Evolutionary conservation across 805 yeast species (phyloP), one percentile per base, ranked within the genome.

Genomic region (Jamesozyma hellenica): DNA sequence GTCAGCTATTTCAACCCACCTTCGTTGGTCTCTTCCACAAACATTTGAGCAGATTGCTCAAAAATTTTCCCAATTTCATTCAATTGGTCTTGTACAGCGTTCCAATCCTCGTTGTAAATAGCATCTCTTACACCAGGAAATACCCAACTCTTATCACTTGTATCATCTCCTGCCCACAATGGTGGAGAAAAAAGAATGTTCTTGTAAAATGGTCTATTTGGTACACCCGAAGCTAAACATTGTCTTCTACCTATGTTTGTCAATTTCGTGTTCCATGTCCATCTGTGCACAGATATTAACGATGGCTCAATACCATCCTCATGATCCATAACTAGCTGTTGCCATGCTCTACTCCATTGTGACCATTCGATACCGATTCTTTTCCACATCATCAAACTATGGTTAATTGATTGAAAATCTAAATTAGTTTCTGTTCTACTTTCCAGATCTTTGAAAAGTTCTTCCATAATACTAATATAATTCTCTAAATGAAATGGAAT

Each of bases 71-170:
- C 67, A 13, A 76, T 60, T 4, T 53, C 47, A 32, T 71, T 61
- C 8, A 81, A 56, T 45, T 78, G 77, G 2, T 55, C 46, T 44
- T 78, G 82, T 0, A 84, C 87, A 27, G 51, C 56, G 0, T 51
- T 62, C 67, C 74, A 72, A 43, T 77, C 72, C 0, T 66, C 64
- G 2, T 55, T 56, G 32, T 64, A 66, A 11, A 84, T 54, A 0
- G 75, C 77, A 53, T 87, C 95, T 44, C 94, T 69, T 2, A 87
- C 70, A 4, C 73, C 72, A 0, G 96, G 96, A 54, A 82, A 86
- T 2, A 82, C 69, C 60, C 78, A 76, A 33, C 41, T 39, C 6
- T 40, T 39, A 12, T 60, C 60, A 15, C 35, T 42, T 2, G 53
- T 53, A 1, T 50, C 57, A 10, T 67, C 67, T 0, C 86, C 85